Percentiles rank a stretch among this genome's conserved stretches.
phyloP scores from a whole-genome alignment of 2,329 filamentous ascomycete genomes.

The Coniochaeta pulveracea region DNA sequence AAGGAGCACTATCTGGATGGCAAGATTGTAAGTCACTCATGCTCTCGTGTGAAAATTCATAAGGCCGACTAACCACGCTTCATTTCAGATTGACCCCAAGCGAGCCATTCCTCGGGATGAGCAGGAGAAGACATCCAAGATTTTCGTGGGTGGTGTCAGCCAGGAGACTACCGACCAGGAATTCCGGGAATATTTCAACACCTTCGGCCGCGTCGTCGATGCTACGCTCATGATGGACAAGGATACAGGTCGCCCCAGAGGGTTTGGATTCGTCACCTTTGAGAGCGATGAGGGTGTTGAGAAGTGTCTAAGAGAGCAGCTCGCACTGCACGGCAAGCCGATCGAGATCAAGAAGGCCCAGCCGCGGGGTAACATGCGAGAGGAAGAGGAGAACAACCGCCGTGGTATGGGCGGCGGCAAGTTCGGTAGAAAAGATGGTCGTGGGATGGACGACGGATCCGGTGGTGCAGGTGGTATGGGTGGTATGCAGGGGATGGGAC shows the following conservation, averaged over 20 bases:
- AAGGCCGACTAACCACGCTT: conserved; percentile 8
- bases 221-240: conserved; percentile 99
- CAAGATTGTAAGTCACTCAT: conserved; percentile 76
- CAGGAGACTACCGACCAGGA: conserved; percentile 95
- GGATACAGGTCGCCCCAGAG: conserved; percentile 90
- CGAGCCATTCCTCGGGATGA: conserved; percentile 94
- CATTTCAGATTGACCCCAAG: conserved; percentile 82
- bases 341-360: conserved; percentile 99
- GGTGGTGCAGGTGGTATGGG: conserved; percentile 17
- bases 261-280: conserved; percentile 97
- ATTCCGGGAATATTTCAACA: conserved; percentile 92
- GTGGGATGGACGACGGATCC: conserved; percentile 20
- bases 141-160: conserved; percentile 94
- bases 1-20: conserved; percentile 98
- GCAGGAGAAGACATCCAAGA: conserved; percentile 96
- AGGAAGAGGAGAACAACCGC: conserved; percentile 67
- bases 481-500: conserved; percentile 18
- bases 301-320: conserved; percentile 68
- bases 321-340: conserved; percentile 89
- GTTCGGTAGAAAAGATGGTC: conserved; percentile 31
- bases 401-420: conserved; percentile 38
- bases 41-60: not conserved
- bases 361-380: conserved; percentile 84
- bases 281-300: conserved; percentile 94
- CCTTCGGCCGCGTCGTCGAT: conserved; percentile 92